Evolutionary conservation across 352 stramenopile genomes (phyloP).

Genomic region (Phytophthora sansomeana): DNA sequence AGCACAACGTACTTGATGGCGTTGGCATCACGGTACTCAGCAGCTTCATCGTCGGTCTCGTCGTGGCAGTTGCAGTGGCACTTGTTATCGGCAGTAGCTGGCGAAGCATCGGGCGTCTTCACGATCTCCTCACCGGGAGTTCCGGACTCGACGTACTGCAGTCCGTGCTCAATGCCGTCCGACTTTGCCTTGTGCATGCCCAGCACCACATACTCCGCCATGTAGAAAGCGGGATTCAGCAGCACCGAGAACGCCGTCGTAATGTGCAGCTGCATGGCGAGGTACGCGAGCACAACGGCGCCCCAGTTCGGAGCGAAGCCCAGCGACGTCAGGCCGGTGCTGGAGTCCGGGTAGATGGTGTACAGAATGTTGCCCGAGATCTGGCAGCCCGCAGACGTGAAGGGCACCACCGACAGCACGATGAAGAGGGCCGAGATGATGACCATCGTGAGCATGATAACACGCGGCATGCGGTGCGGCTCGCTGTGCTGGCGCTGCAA

Average conservation of each 20-base stretch:
- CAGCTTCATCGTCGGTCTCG: constrained; percentile 31
- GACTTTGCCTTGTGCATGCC: constrained; percentile 45
- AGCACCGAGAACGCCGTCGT: constrained; percentile 52
- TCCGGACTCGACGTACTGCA: constrained; percentile 35
- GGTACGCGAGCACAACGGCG: constrained; percentile 33
- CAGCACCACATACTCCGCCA: constrained; percentile 42
- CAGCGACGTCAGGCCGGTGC: constrained; percentile 42
- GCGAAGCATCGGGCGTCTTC: constrained; percentile 26
- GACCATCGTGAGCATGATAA: constrained; percentile 41
- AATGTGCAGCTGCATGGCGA: constrained; percentile 40
- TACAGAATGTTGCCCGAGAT: constrained; percentile 69
- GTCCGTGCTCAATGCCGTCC: constrained; percentile 31
- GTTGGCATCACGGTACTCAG: constrained; percentile 51
- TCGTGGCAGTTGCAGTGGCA: constrained; percentile 51
- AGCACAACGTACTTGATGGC: constrained; percentile 51
- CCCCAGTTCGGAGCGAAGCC: constrained; percentile 45
- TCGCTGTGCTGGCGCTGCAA: constrained; percentile 39
- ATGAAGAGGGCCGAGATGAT: constrained; percentile 49
- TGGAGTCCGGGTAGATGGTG: constrained; percentile 49
- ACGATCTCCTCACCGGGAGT: constrained; percentile 31
- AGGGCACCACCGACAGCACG: constrained; percentile 42
- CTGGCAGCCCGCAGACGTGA: constrained; percentile 59
- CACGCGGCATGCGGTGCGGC: constrained; percentile 35
- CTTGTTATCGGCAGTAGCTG: constrained; percentile 31
- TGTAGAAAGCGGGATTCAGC: constrained; percentile 50